Conservation (phyloP, 2,329 filamentous ascomycete genomes). For the Phoma herbarum region DNA sequence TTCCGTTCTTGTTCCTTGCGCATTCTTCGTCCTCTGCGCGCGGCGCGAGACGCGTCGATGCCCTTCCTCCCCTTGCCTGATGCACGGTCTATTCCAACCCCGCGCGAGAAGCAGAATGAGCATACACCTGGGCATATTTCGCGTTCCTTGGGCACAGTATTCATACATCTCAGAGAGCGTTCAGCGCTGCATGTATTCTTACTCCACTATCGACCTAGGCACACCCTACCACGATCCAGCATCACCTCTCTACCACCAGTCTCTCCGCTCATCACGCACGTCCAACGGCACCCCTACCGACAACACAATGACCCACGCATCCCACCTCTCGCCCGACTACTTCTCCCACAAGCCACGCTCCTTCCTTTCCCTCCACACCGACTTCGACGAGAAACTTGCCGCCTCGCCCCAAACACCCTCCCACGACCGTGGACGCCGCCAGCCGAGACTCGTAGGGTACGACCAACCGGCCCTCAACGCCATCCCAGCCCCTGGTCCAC, state of each 20-base stretch:
- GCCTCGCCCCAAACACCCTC: background rate
- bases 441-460: background rate
- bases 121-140: background rate
- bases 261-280: background rate
- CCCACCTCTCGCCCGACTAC: constrained; percentile 12
- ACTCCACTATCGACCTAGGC: constrained; percentile 3
- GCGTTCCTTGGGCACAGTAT: background rate
- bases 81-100: background rate
- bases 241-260: constrained; percentile 10
- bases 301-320: constrained; percentile 7
- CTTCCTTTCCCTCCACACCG: constrained; percentile 1
- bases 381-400: background rate
- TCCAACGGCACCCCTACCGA: background rate
- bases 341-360: constrained; percentile 15
- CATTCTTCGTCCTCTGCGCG: background rate
- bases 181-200: background rate
- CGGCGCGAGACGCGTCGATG: background rate
- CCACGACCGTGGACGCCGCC: background rate
- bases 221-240: constrained; percentile 9
- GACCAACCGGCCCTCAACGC: background rate
- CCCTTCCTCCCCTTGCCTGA: background rate
- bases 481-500: background rate
- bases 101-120: background rate
- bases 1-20: constrained; percentile 1
- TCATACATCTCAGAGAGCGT: background rate